Conservation (phyloP, 345 rosid genomes). For the Populus nigra region DNA sequence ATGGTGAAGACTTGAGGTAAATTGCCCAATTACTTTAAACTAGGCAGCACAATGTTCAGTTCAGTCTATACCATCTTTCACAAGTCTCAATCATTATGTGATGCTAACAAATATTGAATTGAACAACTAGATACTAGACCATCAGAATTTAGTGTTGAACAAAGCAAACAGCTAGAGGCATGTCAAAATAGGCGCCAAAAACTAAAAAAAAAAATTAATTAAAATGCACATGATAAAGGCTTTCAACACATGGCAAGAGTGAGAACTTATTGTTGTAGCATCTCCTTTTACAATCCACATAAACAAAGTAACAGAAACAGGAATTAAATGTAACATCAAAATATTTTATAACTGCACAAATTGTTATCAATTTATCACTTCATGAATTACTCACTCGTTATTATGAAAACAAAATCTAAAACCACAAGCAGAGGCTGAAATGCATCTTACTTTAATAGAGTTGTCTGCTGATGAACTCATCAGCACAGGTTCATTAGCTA, state of each 20-base stretch:
- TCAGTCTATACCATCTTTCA: not conserved
- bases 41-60: not conserved
- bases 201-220: not conserved
- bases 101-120: not conserved
- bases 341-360: not conserved
- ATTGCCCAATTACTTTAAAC: not conserved
- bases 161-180: not conserved
- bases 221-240: not conserved
- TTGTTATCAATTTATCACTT: not conserved
- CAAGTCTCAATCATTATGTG: not conserved
- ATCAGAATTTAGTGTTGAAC: not conserved
- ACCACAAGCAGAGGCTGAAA: not conserved
- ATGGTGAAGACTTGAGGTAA: not conserved
- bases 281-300: not conserved
- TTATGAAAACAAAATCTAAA: not conserved
- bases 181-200: not conserved
- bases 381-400: not conserved
- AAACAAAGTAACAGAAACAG: not conserved
- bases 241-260: not conserved
- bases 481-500: constrained; percentile 93
- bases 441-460: constrained; percentile 71
- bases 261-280: not conserved
- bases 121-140: not conserved
- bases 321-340: not conserved
- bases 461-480: constrained; percentile 95